phyloP scores from a whole-genome alignment of 2,329 filamentous ascomycete genomes.

The Diaporthe amygdali region DNA sequence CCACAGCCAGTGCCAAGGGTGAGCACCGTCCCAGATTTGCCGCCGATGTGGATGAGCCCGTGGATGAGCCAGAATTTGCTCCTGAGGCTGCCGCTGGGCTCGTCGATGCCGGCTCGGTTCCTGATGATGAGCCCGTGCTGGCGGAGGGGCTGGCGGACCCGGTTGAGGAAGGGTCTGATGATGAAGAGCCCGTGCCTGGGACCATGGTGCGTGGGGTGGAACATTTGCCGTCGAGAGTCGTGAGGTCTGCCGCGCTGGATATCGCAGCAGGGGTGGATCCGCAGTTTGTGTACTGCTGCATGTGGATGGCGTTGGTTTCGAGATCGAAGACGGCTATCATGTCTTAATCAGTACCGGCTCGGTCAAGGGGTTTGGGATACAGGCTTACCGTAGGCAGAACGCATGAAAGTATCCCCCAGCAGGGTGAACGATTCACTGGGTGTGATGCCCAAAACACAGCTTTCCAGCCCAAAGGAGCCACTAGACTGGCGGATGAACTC shows the following conservation, averaged over 20 bases:
- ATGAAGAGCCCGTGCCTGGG: neutral
- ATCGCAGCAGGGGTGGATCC: conserved; percentile 50
- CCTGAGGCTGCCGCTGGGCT: neutral
- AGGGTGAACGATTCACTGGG: conserved; percentile 53
- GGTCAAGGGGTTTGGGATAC: fast-evolving
- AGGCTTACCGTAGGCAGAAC: conserved; percentile 55
- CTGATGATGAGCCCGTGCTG: neutral
- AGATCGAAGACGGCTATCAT: conserved; percentile 56
- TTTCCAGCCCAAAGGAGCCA: conserved; percentile 30
- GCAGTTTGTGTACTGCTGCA: conserved; percentile 58
- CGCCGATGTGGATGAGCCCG: conserved; percentile 20
- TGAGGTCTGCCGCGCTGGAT: conserved; percentile 35
- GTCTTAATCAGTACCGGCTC: neutral
- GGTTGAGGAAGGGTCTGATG: neutral
- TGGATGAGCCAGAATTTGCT: neutral
- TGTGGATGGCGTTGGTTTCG: conserved; percentile 51
- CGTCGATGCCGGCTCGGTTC: neutral
- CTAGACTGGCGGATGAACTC: conserved; percentile 52
- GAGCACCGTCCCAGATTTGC: conserved; percentile 8
- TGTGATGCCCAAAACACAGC: conserved; percentile 56
- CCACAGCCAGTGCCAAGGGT: conserved; percentile 16
- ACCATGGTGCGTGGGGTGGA: neutral
- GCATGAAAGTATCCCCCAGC: conserved; percentile 64
- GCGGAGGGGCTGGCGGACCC: neutral
- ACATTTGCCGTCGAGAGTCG: conserved; percentile 31